Evolutionary conservation across 768 basidiomycete species (phyloP).

Genomic region (Gautieria morchelliformis): DNA sequence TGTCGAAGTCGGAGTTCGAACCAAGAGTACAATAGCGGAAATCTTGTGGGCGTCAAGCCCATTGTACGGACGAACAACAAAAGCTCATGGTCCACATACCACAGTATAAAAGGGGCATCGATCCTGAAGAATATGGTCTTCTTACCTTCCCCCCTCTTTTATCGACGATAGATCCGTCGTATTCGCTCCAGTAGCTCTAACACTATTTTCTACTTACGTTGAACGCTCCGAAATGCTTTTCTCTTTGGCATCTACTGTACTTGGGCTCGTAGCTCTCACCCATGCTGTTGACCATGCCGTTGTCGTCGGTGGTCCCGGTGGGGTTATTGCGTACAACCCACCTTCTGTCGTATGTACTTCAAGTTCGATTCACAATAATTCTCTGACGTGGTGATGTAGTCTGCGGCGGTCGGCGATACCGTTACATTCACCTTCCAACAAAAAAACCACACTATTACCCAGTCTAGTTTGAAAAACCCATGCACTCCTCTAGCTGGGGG

Average conservation of each 20-base stretch:
- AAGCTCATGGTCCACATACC: neutral
- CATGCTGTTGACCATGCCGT: constrained; percentile 26
- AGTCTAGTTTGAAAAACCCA: constrained; percentile 36
- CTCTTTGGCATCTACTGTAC: constrained; percentile 33
- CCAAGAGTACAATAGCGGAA: neutral
- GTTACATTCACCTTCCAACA: constrained; percentile 53
- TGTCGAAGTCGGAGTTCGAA: neutral
- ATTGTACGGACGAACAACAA: neutral
- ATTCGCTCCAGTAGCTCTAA: constrained; percentile 3
- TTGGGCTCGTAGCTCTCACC: constrained; percentile 14
- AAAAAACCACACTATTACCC: constrained; percentile 46
- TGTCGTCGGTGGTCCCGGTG: constrained; percentile 39
- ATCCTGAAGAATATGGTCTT: neutral
- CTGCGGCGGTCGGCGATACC: constrained; percentile 43
- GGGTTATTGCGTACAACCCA: constrained; percentile 33
- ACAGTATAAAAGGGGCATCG: neutral
- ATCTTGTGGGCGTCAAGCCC: no score
- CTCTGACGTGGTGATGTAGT: constrained; percentile 19
- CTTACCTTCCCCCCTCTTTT: constrained; percentile 1
- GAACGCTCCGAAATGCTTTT: constrained; percentile 41
- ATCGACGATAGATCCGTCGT: neutral
- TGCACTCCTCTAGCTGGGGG: constrained; percentile 17
- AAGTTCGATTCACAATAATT: neutral
- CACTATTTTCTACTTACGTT: constrained; percentile 19
- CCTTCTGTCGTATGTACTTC: constrained; percentile 39